These are phyloP conservation scores for Xylariaceae sp. DNA, from an alignment of 2,329 filamentous ascomycete genomes.

Conservation along the genomic window DNA sequence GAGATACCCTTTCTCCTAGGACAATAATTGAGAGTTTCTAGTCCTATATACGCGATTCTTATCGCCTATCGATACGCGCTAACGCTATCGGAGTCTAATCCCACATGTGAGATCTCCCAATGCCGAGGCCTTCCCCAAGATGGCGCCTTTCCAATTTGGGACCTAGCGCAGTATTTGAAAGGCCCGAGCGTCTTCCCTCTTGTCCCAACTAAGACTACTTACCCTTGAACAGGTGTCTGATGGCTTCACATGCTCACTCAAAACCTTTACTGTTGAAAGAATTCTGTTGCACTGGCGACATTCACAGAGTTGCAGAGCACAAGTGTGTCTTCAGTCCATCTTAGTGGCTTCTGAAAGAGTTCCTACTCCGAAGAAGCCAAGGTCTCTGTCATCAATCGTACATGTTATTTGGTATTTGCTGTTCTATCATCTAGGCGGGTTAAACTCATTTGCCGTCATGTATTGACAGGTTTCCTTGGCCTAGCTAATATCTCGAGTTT, in stretches of 20 bases:
- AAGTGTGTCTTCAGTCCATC: neutral
- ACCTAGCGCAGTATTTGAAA: neutral
- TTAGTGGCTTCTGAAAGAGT: neutral
- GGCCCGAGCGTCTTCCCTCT: slow-evolving; percentile 4
- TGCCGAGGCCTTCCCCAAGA: neutral
- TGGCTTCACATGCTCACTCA: neutral
- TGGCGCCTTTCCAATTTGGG: slow-evolving; percentile 14
- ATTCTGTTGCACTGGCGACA: neutral
- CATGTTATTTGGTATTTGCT: too few species aligned
- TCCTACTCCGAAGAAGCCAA: neutral
- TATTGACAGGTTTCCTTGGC: too few species aligned
- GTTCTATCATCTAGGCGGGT: too few species aligned
- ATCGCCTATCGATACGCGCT: slow-evolving; percentile 25
- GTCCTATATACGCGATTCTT: slow-evolving; percentile 19
- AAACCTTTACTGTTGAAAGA: slow-evolving; percentile 6
- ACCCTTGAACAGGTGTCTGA: neutral
- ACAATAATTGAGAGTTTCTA: slow-evolving; percentile 25
- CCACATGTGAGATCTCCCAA: slow-evolving; percentile 6
- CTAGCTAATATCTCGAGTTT: too few species aligned
- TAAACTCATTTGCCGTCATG: too few species aligned
- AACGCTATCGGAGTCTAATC: neutral
- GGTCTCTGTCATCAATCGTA: too few species aligned
- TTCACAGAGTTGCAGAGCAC: neutral
- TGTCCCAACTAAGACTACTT: neutral
- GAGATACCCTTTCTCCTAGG: slow-evolving; percentile 39